Evolutionary conservation across 371 early-diverging fungal species (phyloP), one percentile per base, ranked within the genome.

Genomic region (Circinella minor): DNA sequence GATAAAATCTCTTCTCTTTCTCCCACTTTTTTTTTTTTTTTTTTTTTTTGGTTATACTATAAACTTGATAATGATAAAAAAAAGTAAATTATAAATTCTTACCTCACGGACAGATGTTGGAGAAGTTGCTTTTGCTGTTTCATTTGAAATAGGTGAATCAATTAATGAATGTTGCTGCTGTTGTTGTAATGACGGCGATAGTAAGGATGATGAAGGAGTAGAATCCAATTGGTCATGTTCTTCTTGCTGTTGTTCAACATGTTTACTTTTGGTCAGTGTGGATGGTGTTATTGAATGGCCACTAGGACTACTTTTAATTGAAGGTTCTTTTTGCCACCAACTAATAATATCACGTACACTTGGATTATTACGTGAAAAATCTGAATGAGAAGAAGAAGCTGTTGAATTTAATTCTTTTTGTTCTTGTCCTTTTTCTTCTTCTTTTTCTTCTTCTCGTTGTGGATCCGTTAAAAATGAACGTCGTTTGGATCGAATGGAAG

Each of bases 321-420:
- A 63, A 17, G 69, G 51, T 36, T 63, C 69, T 46, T 69, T 62
- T 15, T 69, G 69, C 69, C 69, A 69, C 69, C 69, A 69, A 43
- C 63, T 39, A n/a, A 68, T 55, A 37, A 69, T 69, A 63, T 69
- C 69, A 18, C 38, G 63, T 18, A 63, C 63, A 27, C 63, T 63
- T 5, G 57, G 57, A 47, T 46, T 47, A 63, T 27, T 46, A 15
- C 63, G 63, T 18, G 63, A 47, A 5, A 63, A 47, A 47, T 47
- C 47, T 18, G 57, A 57, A 57, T 57, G 11, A 11, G 57, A 57
- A 10, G 57, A 57, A 13, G 57, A 57, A 27, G 57, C 27, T 37
- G 57, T 34, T 5, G 4, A 13, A 43, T 2, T 47, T 11, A 47
- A 15, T 47, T 47, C 1, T 47, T 47, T 11, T 47, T 51, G 51